These are phyloP conservation scores for Trifolium subterraneum DNA, from an alignment of 306 rosid genomes.

Conservation along the genomic window DNA sequence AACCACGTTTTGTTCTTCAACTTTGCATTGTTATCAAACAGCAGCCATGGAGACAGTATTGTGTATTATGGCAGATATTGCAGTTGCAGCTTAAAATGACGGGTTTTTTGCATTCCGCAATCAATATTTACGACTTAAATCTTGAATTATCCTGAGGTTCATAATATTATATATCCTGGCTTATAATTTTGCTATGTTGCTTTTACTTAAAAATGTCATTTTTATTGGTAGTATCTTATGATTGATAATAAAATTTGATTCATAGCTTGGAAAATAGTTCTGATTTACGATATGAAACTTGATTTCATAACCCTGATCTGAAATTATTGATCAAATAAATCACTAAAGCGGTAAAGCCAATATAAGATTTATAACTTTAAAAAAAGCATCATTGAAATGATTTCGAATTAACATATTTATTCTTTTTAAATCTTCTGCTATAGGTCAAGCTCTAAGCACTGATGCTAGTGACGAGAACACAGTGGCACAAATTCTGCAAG, in stretches of 20 bases:
- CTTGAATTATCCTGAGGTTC: too few relatives aligned
- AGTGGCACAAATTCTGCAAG: slow-evolving; percentile 51
- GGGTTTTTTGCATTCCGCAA: neutral
- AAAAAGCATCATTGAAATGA: slow-evolving; percentile 6
- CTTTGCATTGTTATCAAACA: neutral
- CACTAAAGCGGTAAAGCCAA: neutral
- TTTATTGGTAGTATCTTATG: too few relatives aligned
- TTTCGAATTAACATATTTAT: slow-evolving; percentile 2
- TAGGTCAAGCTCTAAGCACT: slow-evolving; percentile 58
- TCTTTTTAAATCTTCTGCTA: slow-evolving; percentile 47
- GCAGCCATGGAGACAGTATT: neutral
- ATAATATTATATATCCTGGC: too few relatives aligned
- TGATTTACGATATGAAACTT: neutral
- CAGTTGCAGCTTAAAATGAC: neutral
- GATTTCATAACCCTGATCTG: neutral
- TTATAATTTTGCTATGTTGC: too few relatives aligned
- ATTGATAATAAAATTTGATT: too few relatives aligned
- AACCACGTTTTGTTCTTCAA: neutral
- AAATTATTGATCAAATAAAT: slow-evolving; percentile 15
- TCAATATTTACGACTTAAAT: too few relatives aligned
- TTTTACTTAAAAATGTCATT: too few relatives aligned
- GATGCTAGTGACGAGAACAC: slow-evolving; percentile 50
- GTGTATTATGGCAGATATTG: neutral
- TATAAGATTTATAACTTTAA: slow-evolving; percentile 17
- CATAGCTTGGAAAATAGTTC: too few relatives aligned